Percentiles rank a stretch among this genome's conserved stretches.
These are phyloP conservation scores for Ilex paraguariensis DNA, from an alignment of 305 asterid genomes.

Conservation along the genomic window DNA sequence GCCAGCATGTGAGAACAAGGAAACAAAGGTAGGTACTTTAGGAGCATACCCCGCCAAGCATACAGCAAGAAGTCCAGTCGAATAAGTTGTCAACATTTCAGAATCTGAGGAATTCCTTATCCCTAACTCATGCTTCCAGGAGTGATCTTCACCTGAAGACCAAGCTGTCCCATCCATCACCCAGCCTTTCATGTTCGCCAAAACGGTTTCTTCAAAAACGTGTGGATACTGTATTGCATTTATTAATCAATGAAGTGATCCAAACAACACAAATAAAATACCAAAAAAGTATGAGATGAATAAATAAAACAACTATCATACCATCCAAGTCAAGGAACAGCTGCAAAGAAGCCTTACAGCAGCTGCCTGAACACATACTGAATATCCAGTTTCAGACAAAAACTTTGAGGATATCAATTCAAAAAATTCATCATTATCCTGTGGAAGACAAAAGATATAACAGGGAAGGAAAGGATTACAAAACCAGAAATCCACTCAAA, in stretches of 20 bases:
- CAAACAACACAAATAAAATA: conserved; percentile 6
- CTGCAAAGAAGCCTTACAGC: conserved; percentile 84
- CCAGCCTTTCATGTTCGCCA: conserved; percentile 82
- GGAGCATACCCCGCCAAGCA: conserved; percentile 65
- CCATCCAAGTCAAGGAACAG: conserved; percentile 94
- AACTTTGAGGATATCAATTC: conserved; percentile 77
- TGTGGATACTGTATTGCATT: conserved; percentile 84
- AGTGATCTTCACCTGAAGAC: conserved; percentile 55
- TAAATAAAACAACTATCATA: conserved; percentile 26
- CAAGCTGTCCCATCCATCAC: conserved; percentile 71
- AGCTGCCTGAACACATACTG: conserved; percentile 75
- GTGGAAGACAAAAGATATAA: conserved; percentile 22
- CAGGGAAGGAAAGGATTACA: not conserved
- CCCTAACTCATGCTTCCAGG: conserved; percentile 64
- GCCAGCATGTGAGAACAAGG: no score
- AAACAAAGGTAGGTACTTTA: conserved; percentile 7
- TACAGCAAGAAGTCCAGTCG: conserved; percentile 90
- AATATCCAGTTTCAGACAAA: conserved; percentile 66
- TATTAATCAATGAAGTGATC: conserved; percentile 19
- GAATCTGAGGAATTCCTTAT: conserved; percentile 56
- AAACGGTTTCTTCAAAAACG: conserved; percentile 82
- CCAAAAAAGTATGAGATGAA: conserved; percentile 1
- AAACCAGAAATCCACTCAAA: not conserved
- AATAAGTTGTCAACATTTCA: conserved; percentile 84
- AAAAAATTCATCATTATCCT: conserved; percentile 96